A percentile compares a stretch with the other conserved stretches of the same genome.
Evolutionary conservation across 1,284 basidiomycete genomes (phyloP).

Genomic region (Cryptococcus hybrid): DNA sequence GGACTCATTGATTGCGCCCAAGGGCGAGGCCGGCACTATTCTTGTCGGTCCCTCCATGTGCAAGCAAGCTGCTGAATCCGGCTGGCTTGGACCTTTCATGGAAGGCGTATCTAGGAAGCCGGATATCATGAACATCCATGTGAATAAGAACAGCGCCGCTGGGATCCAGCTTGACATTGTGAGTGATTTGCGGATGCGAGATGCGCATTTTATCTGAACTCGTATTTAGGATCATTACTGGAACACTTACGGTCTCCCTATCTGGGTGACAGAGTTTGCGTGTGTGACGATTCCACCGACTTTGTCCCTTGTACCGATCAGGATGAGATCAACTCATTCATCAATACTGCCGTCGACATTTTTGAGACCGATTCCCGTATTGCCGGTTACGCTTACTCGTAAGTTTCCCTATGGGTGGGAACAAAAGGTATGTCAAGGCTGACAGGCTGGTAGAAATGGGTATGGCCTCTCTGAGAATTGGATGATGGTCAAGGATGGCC

Average conservation of each 20-base stretch:
- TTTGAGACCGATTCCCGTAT: slow-evolving; percentile 43
- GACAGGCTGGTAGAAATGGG: slow-evolving; percentile 12
- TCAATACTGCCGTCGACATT: slow-evolving; percentile 45
- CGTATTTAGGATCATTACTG: slow-evolving; percentile 39
- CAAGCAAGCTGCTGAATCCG: slow-evolving; percentile 44
- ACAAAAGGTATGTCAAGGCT: background rate
- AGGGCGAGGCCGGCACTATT: slow-evolving; percentile 32
- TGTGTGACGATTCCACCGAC: slow-evolving; percentile 44
- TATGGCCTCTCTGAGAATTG: slow-evolving; percentile 34
- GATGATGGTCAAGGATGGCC: slow-evolving; percentile 35
- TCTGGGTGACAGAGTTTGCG: slow-evolving; percentile 49
- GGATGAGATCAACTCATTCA: slow-evolving; percentile 40
- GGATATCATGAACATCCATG: slow-evolving; percentile 46
- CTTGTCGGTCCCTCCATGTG: slow-evolving; percentile 47
- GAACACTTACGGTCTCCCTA: slow-evolving; percentile 45
- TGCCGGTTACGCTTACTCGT: slow-evolving; percentile 41
- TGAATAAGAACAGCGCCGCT: slow-evolving; percentile 47
- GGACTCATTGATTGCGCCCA: slow-evolving; percentile 42
- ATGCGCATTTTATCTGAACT: background rate
- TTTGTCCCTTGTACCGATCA: slow-evolving; percentile 46
- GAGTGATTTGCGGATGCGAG: background rate
- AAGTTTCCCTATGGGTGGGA: background rate
- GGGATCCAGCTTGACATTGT: slow-evolving; percentile 38
- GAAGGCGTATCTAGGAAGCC: slow-evolving; percentile 22
- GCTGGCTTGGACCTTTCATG: slow-evolving; percentile 34